Base-by-base conservation (phyloP, 495 filamentous ascomycete species). In the Penicillium macrosclerotiorum region DNA sequence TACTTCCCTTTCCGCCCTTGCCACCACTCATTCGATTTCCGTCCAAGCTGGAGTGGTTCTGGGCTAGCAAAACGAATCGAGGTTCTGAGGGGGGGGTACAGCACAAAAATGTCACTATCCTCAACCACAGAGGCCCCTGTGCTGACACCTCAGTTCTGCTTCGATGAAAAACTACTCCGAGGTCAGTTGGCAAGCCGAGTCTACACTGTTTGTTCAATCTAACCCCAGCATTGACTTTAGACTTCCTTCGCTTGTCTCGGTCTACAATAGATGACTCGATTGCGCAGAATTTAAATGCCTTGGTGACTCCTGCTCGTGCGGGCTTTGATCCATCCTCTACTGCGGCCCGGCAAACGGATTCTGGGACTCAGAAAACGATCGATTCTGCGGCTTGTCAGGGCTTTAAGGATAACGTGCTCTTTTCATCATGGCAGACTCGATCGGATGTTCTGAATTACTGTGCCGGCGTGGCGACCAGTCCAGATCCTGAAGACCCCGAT, bases 401-500 rank as follows among this genome's bases (percentile, higher is more conserved):
- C 2, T 96, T 98, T 71, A 88, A 88, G 54, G 69, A 89, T 11
- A 75, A 84, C 22, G 81, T 96, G 1, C 66, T 98, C 0, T 93
- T 96, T 41, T 88, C 88, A 0, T 86, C 88, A 19, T 98, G 93
- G 93, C 85, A 94, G 52, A 74, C 76, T 4, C 78, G 93, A 35
- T 87, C 86, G 7, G 88, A 94, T 61, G 85, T 96, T 3, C 68
- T 98, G 25, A 87, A 80, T 43, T 98, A 96, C 62, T 98, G 93
- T 65, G 83, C 89, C 8, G 77, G 83, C 17, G 93, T 98, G 8
- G 93, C 93, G 3, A 89, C 89, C 2, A 84, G 81, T 40, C 85
- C 88, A 3, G 90, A 98, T 57, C 90, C 90, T 0, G 82, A 90
- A 29, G 92, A 98, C 50, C 92, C 91, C 11, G 90, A 93, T 54